phyloP scores from a whole-genome alignment of 805 yeast genomes.

The Candida piceae region DNA sequence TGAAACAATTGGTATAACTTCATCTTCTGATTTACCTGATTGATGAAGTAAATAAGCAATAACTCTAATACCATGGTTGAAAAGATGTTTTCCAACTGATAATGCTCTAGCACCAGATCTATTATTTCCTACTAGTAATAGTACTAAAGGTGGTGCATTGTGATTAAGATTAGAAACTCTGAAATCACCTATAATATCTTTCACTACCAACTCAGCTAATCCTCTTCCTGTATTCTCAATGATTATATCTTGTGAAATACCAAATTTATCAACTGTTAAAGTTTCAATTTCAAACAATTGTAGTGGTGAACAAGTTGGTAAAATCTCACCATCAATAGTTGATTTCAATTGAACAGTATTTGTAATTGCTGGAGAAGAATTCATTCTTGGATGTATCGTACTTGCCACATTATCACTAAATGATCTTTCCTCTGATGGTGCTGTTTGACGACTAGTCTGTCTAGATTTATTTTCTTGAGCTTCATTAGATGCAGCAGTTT shows the following conservation, averaged over 20 bases:
- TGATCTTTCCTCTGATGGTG: slow-evolving; percentile 16
- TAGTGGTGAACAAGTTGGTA: slow-evolving; percentile 69
- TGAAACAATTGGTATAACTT: slow-evolving; percentile 29
- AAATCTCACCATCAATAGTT: slow-evolving; percentile 20
- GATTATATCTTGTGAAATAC: slow-evolving; percentile 39
- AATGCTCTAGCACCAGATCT: slow-evolving; percentile 71
- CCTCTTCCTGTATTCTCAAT: slow-evolving; percentile 69
- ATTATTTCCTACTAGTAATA: slow-evolving; percentile 68
- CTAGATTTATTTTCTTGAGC: too few relatives aligned
- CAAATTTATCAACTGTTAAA: slow-evolving; percentile 47
- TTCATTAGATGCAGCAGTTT: slow-evolving; percentile 15
- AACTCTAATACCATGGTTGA: slow-evolving; percentile 69
- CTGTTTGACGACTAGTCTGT: neutral
- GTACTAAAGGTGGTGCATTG: slow-evolving; percentile 73
- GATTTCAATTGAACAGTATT: slow-evolving; percentile 12
- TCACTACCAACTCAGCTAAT: slow-evolving; percentile 52
- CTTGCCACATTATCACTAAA: slow-evolving; percentile 16
- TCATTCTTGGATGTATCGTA: slow-evolving; percentile 13
- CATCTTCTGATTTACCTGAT: slow-evolving; percentile 36
- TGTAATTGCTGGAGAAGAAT: slow-evolving; percentile 8
- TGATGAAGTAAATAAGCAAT: slow-evolving; percentile 42
- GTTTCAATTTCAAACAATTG: slow-evolving; percentile 76
- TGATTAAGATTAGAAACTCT: slow-evolving; percentile 64
- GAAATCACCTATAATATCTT: slow-evolving; percentile 63
- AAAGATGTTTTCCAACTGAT: slow-evolving; percentile 73